Evolutionary conservation across 768 basidiomycete genomes (phyloP), one percentile per base, ranked within the genome.

Genomic region (Mycena alexandri): DNA sequence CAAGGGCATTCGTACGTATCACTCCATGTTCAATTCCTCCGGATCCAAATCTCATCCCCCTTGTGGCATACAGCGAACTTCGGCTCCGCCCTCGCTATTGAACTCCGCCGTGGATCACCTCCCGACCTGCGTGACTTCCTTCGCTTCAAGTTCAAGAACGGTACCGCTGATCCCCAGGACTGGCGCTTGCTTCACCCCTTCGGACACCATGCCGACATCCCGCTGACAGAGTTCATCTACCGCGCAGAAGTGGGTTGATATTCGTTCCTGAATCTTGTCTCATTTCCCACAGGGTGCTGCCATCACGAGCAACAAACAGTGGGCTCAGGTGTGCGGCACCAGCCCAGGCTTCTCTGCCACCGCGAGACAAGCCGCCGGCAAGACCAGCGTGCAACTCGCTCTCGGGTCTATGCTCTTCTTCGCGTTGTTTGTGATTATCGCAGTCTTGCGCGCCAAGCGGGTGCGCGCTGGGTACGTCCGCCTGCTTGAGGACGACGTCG

Each of bases 81-180:
- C 71, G 87, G 88, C 9, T 89, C 91, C 67, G 91, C 92, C 53
- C 76, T 94, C 55, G 90, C 87, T 63, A 90, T 94, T 69, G 93
- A 94, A 82, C 86, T 94, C 71, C 89, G 90, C 77, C 88, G 90
- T 51, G 90, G 91, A 58, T 86, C 87, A 60, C 87, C 90, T 51
- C 91, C 91, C 14, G 92, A 93, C 73, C 82, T 87, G 75, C 90
- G 92, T 69, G 90, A 92, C 82, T 94, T 93, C 82, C 79, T 94
- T 76, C 90, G 92, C 75, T 85, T 94, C 87, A 90, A 87, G 78
- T 93, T 94, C 87, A 91, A 87, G 87, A 94, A 94, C 79, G 93
- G 93, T 54, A 93, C 93, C 7, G 58, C 65, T 3, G 61, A 59
- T 58, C 68, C 78, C 57, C 82, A 81, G 63, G 79, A 81, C 75